Evolutionary conservation across 176 grass and related monocot genomes (phyloP), one percentile per base, ranked within the genome.

Genomic region (Miscanthus lutarioriparius): DNA sequence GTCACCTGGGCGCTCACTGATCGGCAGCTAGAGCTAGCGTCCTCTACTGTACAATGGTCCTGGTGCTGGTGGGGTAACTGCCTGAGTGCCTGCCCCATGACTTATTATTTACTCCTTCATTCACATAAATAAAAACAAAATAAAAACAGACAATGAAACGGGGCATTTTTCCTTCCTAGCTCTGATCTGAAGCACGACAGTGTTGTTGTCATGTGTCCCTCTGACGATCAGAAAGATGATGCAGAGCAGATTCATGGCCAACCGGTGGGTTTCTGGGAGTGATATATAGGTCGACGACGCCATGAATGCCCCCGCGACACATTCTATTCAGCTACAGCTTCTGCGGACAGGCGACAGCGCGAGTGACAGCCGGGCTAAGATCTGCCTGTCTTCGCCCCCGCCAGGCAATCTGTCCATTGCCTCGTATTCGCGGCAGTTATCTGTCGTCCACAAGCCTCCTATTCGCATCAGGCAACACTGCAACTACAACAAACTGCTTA

Each of bases 281-380:
- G 8, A 37, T 35, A 69, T 5, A 56, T 47, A 44, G 81, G 81
- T 83, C 81, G 74, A 74, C 19, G 6, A 32, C 64, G 59, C 38
- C 25, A 65, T 65, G 61, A 79, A 33, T 66, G 61, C 6, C 40
- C 14, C 41, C 39, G 1, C 16, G 17, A 54, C 28, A 54, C 76
- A 44, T 64, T 30, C 56, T 30, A 20, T 63, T 78, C 76, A 63
- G 14, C 35, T 62, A 40, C 56, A 78, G 76, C 2, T 12, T 43
- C 14, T 39, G 75, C 13, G 17, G 51, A 20, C 17, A 30, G 37
- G 48, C 33, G 63, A 23, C 25, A 58, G 28, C 37, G 65, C 64
- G 15, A 47, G 10, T 15, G 70, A 47, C 58, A 63, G 37, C n/a
- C 38, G 43, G 36, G 37, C 68, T 67, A 28, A 47, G 22, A 14